A percentile compares a stretch with the other conserved stretches of the same genome.
Conservation (phyloP, 1,284 basidiomycete species). For the Leccinum proximum region DNA sequence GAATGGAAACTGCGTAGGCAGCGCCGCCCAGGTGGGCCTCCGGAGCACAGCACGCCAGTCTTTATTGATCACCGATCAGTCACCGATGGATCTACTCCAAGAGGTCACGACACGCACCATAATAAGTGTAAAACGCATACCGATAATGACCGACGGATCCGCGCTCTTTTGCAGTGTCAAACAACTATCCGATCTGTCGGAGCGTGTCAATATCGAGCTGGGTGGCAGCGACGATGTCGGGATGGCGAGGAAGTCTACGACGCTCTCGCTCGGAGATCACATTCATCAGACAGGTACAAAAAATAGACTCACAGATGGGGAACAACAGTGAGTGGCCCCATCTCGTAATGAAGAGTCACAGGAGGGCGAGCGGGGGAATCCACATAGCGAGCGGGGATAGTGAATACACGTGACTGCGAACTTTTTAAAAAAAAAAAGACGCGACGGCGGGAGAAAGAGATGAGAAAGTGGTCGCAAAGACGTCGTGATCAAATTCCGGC, state of each 20-base stretch:
- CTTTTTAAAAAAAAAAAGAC: not conserved
- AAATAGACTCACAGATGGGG: constrained; percentile 69
- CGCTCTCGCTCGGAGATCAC: not conserved
- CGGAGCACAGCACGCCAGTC: constrained; percentile 45
- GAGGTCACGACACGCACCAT: constrained; percentile 44
- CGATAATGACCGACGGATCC: constrained; percentile 58
- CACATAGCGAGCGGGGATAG: constrained; percentile 53
- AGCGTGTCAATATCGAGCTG: constrained; percentile 62
- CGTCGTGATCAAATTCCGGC: not conserved
- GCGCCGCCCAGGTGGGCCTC: constrained; percentile 65
- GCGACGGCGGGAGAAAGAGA: not conserved
- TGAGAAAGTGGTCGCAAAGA: not conserved
- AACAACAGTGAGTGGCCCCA: constrained; percentile 92
- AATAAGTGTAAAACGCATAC: constrained; percentile 83
- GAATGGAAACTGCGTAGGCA: constrained; percentile 83
- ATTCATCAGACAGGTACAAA: not conserved
- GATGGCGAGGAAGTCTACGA: constrained; percentile 79
- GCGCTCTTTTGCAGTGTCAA: constrained; percentile 54
- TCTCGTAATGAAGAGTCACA: constrained; percentile 80
- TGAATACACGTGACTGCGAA: not conserved
- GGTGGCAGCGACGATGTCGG: constrained; percentile 67
- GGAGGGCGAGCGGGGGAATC: constrained; percentile 71
- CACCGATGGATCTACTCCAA: not conserved
- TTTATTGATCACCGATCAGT: not conserved
- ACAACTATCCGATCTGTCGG: constrained; percentile 82